Percentiles rank a stretch among this genome's conserved stretches.
phyloP scores from a whole-genome alignment of 768 basidiomycete genomes.

The Chlorophyllum brunneum region DNA sequence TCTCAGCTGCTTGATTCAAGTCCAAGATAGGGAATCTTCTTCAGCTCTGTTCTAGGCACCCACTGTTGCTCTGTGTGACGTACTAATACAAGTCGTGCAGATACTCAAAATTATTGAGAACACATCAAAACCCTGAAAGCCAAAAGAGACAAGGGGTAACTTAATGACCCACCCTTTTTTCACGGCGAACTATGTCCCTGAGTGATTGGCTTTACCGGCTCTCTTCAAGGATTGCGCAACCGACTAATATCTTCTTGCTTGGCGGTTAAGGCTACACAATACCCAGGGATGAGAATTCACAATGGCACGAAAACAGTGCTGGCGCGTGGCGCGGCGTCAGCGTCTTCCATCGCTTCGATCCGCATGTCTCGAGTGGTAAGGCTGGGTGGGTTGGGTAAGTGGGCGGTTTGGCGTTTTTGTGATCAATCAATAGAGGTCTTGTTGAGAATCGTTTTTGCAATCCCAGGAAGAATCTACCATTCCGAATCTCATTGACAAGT shows the following conservation, averaged over 20 bases:
- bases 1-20: too few species aligned
- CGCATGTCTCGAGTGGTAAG: neutral
- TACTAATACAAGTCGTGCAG: too few species aligned
- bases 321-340: neutral
- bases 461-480: too few species aligned
- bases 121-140: neutral
- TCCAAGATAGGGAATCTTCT: too few species aligned
- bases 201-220: neutral
- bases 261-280: neutral
- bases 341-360: neutral
- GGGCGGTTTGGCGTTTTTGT: neutral
- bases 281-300: neutral
- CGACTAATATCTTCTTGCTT: neutral
- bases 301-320: neutral
- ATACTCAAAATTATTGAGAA: too few species aligned
- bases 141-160: neutral
- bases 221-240: neutral
- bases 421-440: neutral
- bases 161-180: neutral
- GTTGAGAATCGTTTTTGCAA: too few species aligned
- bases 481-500: too few species aligned
- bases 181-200: neutral
- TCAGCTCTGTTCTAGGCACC: too few species aligned
- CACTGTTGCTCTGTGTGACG: too few species aligned
- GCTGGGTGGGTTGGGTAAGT: neutral